These are phyloP conservation scores for Drosera capensis DNA, from an alignment of 148 eudicot genomes.

Conservation along the genomic window DNA sequence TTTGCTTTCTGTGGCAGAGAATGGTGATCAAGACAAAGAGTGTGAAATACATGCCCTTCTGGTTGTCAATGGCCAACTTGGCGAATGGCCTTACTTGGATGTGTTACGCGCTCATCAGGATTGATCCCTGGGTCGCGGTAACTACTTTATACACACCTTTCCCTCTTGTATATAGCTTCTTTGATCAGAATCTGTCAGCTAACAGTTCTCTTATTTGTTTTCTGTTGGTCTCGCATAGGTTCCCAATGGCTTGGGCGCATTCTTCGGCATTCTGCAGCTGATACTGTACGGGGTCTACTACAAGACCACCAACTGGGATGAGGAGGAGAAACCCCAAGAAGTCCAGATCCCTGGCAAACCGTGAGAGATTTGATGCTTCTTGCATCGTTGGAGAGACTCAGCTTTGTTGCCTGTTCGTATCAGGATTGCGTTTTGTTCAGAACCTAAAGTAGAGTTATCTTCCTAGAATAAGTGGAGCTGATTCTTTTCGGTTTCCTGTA, in stretches of 20 bases:
- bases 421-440: no score
- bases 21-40: conserved; percentile 57
- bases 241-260: conserved; percentile 56
- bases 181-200: not conserved
- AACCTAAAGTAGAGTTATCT: no score
- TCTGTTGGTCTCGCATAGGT: not conserved
- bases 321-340: no score
- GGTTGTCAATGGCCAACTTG: conserved; percentile 48
- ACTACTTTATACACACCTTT: not conserved
- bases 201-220: not conserved
- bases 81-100: conserved; percentile 49
- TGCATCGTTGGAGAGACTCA: no score
- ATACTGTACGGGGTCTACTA: conserved; percentile 32
- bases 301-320: conserved; percentile 17
- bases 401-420: no score
- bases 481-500: no score
- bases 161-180: not conserved
- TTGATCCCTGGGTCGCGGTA: conserved; percentile 58
- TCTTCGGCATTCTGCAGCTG: conserved; percentile 38
- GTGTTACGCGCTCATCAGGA: conserved; percentile 29
- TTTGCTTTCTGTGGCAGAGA: not conserved
- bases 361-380: no score
- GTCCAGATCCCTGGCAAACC: no score
- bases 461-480: no score
- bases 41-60: conserved; percentile 83